Conservation (phyloP, 768 basidiomycete species). For the Suillus cothurnatus region DNA sequence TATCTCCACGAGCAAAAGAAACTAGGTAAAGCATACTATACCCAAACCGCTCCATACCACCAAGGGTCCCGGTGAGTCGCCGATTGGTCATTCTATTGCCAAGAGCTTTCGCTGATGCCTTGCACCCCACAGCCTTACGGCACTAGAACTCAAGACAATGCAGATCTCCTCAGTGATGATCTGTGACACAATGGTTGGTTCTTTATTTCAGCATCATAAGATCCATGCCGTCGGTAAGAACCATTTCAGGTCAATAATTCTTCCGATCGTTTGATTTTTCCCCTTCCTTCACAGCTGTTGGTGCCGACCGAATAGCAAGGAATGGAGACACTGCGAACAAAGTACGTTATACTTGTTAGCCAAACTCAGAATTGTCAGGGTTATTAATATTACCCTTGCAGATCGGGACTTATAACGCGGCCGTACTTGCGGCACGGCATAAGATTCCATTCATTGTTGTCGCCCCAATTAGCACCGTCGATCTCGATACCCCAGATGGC, state of each 20-base stretch:
- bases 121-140: conserved; percentile 64
- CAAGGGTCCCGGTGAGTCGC: conserved; percentile 75
- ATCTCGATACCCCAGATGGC: conserved; percentile 76
- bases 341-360: conserved; percentile 37
- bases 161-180: conserved; percentile 90
- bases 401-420: conserved; percentile 97
- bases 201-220: conserved; percentile 82
- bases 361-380: background rate
- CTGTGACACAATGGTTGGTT: conserved; percentile 97
- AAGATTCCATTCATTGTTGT: conserved; percentile 91
- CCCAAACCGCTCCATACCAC: conserved; percentile 93
- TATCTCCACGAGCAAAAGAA: conserved; percentile 79
- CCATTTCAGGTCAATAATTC: background rate
- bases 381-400: conserved; percentile 18
- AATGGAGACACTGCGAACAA: conserved; percentile 99
- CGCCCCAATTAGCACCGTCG: conserved; percentile 91
- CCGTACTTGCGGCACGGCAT: conserved; percentile 86
- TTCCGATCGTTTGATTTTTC: background rate
- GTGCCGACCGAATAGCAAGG: conserved; percentile 84
- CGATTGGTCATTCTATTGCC: background rate
- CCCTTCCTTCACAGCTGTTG: conserved; percentile 56
- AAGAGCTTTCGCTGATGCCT: background rate
- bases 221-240: conserved; percentile 79
- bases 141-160: conserved; percentile 84
- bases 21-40: conserved; percentile 84